Evolutionary conservation across 768 basidiomycete genomes (phyloP), one percentile per base, ranked within the genome.

Genomic region (Mycena kentingensis): DNA sequence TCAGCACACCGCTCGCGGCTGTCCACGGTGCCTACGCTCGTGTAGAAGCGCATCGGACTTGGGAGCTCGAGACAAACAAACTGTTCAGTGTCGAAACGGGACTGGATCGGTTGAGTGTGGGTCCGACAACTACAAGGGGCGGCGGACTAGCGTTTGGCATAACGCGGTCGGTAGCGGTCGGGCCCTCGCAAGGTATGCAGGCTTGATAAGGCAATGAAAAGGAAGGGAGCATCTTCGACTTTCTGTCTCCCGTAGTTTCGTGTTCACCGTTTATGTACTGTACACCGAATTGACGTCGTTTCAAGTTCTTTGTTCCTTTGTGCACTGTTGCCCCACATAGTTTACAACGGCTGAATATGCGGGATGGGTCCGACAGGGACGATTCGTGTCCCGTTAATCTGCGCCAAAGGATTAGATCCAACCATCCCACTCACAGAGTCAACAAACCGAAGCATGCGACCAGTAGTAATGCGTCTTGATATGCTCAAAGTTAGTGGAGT

Each of bases 401-500:
- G 35, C 10, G 12, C 2, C 8, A 24, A 2, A 15, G 43, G 35
- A 29, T 26, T 49, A 28, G 26, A 24, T 44, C 13, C 37, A 34
- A n/a, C n/a, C 10, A 34, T 34, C n/a, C 10, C n/a, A 10, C 32
- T 34, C 22, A 7, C 13, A 7, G 19, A 44, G 12, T 44, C 18
- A 5, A 65, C 65, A 22, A 52, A 83, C 81, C 52, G 63, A 51
- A 2, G 71, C 31, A 52, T 83, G 83, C 32, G 81, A 82, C 83
- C 84, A 87, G 58, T 82, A 88, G 61, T 88, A 88, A 62, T 83
- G 79, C 1, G 78, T 81, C 71, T 89, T 89, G 74, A 90, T 90
- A 70, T 97, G 95, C 15, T 90, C 82, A 65, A 98, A 98, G 65
- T 94, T 77, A 32, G 94, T 95, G 16, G 87, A 84, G 5, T 83